A percentile compares a stretch with the other conserved stretches of the same genome.
Evolutionary conservation across 2,329 filamentous ascomycete species (phyloP).

Genomic region (Penicillium psychrosexuale): DNA sequence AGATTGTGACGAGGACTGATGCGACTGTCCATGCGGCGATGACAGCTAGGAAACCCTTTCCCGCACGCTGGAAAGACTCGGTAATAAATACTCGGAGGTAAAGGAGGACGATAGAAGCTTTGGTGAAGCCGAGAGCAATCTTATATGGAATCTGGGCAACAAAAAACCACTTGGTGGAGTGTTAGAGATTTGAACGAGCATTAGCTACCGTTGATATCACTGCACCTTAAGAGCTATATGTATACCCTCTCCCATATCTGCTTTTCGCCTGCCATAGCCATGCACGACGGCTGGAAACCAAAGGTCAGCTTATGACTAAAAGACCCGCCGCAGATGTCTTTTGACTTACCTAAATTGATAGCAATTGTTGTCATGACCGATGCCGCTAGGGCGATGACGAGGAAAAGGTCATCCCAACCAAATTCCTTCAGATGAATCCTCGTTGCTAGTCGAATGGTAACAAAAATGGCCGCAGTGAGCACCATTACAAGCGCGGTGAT

Average conservation of each 20-base stretch:
- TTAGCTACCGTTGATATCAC: neutral
- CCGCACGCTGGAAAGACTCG: conserved; percentile 46
- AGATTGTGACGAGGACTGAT: conserved; percentile 22
- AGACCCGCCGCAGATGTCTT: no score
- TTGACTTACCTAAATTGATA: neutral
- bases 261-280: conserved; percentile 31
- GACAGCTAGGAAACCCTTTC: conserved; percentile 29
- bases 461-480: conserved; percentile 20
- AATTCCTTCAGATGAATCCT: conserved; percentile 15
- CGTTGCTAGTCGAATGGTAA: conserved; percentile 15
- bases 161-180: conserved; percentile 43
- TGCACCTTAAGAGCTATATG: neutral
- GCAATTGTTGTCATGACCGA: neutral
- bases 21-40: conserved; percentile 14
- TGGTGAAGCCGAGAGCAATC: conserved; percentile 53
- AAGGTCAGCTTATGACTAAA: neutral
- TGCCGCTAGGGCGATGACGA: neutral
- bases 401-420: conserved; percentile 8
- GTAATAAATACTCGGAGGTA: conserved; percentile 54
- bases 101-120: conserved; percentile 53
- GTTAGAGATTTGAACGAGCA: neutral
- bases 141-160: conserved; percentile 56
- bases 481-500: conserved; percentile 20
- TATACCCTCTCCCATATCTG: conserved; percentile 21
- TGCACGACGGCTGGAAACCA: conserved; percentile 24